Base-by-base conservation (phyloP, 1,284 basidiomycete genomes). In the Ceratobasidium papillatum region DNA sequence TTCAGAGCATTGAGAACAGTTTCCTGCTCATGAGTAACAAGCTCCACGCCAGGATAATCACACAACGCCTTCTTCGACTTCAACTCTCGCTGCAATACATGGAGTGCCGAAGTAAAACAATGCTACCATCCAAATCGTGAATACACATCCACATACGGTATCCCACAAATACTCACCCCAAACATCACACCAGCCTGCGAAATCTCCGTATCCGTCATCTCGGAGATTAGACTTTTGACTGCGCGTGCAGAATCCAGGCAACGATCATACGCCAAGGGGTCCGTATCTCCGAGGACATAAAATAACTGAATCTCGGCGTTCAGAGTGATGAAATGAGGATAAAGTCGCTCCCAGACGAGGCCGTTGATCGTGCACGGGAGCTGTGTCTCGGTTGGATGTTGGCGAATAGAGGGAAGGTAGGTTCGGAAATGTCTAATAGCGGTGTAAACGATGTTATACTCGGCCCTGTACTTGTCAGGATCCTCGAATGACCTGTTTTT, bases 251-350 rank as follows among this genome's bases (percentile, higher is more conserved):
- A 72, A 17, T 14, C 27, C 32, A 72, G 14, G 43, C 69, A 62
- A 7, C 47, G 36, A 0, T 34, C 56, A 30, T 61, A 61, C 8
- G 69, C 58, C 27, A 51, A 19, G n/a, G 32, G 43, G 56, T 62
- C 45, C 27, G 41, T 59, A 22, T 61, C 58, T n/a, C 34, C 69
- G 8, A 72, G 56, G 14, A 72, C 58, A 25, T 72, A 47, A 25
- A 61, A 72, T 12, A 72, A n/a, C 32, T 72, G 43, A 27, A 72
- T 61, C 19, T 72, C 36, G 3, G 69, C 69, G 22, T 72, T 51
- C 30, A 72, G 43, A 5, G 52, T 52, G 12, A 62, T 62, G n/a
- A 61, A 62, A 52, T 72, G 58, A 17, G 69, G 56, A 32, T 61
- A 72, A 25, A 72, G 47, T 1, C 69, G 58, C 30, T 72, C 69